A percentile compares a stretch with the other conserved stretches of the same genome.
Conservation (phyloP, 2,329 filamentous ascomycete genomes). For the Verticillium albo-atrum region DNA sequence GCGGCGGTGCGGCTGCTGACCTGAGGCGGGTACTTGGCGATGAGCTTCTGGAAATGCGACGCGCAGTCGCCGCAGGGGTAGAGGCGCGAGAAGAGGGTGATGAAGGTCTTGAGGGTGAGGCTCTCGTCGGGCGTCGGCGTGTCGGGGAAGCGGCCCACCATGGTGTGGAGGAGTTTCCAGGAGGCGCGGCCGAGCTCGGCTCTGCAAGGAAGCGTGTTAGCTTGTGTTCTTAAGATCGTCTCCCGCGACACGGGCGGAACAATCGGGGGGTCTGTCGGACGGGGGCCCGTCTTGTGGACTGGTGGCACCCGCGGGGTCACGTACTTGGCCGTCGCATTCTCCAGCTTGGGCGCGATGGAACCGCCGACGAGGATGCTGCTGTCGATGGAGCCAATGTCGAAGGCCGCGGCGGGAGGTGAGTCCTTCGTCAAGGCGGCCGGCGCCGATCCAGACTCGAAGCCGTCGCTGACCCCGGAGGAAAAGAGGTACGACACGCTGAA, state of each 20-base stretch:
- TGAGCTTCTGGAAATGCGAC: conserved; percentile 58
- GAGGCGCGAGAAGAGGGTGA: conserved; percentile 62
- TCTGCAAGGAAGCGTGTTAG: conserved; percentile 23
- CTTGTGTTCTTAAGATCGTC: neutral
- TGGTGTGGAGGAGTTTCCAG: conserved; percentile 68
- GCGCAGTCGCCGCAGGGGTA: conserved; percentile 70
- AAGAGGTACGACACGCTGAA: conserved; percentile 56
- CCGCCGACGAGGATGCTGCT: conserved; percentile 56
- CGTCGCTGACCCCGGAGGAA: conserved; percentile 33
- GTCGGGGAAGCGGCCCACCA: conserved; percentile 66
- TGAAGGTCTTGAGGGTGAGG: conserved; percentile 58
- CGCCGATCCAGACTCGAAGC: neutral
- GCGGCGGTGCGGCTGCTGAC: conserved; percentile 59
- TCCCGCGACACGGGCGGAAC: neutral
- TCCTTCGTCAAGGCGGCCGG: conserved; percentile 12
- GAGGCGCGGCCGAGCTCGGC: conserved; percentile 63
- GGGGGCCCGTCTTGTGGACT: too few species aligned
- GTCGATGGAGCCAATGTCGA: conserved; percentile 39
- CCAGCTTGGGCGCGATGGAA: conserved; percentile 74
- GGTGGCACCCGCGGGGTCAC: conserved; percentile 14
- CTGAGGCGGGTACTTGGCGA: conserved; percentile 61
- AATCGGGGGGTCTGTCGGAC: neutral
- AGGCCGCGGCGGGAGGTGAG: conserved; percentile 7
- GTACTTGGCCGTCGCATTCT: conserved; percentile 77
- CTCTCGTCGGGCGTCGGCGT: conserved; percentile 59